These are phyloP conservation scores for Candida patagonica DNA, from an alignment of 805 yeast genomes.

Conservation along the genomic window DNA sequence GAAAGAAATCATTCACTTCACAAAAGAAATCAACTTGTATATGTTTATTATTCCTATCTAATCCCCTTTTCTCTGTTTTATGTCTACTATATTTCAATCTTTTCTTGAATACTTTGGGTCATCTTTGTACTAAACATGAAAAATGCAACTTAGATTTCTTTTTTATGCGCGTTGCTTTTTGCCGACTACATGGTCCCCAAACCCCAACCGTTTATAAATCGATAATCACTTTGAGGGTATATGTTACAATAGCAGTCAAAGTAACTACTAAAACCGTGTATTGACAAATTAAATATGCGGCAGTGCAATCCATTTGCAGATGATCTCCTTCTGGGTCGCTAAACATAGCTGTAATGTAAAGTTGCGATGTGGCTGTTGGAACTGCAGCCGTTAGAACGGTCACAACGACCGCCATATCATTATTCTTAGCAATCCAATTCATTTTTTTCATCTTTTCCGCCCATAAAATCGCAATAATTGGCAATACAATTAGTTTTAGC, in stretches of 20 bases:
- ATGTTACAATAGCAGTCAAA: slow-evolving; percentile 67
- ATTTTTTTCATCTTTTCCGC: slow-evolving; percentile 49
- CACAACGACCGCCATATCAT: slow-evolving; percentile 58
- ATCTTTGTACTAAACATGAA: too few species aligned
- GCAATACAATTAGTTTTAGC: slow-evolving; percentile 56
- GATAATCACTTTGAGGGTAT: slow-evolving; percentile 35
- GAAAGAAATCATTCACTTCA: too few species aligned
- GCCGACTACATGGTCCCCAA: too few species aligned
- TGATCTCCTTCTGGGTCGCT: slow-evolving; percentile 53
- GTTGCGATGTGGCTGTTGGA: slow-evolving; percentile 83
- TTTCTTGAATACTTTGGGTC: too few species aligned
- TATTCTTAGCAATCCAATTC: slow-evolving; percentile 53
- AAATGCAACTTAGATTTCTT: too few species aligned
- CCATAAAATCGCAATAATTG: slow-evolving; percentile 68
- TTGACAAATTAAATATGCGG: slow-evolving; percentile 64
- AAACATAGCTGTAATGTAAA: slow-evolving; percentile 81
- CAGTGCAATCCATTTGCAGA: slow-evolving; percentile 71
- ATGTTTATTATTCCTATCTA: too few species aligned
- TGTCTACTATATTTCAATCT: too few species aligned
- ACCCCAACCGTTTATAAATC: too few species aligned
- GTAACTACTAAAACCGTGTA: slow-evolving; percentile 60
- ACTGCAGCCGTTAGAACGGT: slow-evolving; percentile 65
- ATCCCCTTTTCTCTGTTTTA: too few species aligned
- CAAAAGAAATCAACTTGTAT: too few species aligned
- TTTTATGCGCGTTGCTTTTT: too few species aligned